phyloP scores from a whole-genome alignment of 129 eudicot genomes.

The Lactuca saligna region DNA sequence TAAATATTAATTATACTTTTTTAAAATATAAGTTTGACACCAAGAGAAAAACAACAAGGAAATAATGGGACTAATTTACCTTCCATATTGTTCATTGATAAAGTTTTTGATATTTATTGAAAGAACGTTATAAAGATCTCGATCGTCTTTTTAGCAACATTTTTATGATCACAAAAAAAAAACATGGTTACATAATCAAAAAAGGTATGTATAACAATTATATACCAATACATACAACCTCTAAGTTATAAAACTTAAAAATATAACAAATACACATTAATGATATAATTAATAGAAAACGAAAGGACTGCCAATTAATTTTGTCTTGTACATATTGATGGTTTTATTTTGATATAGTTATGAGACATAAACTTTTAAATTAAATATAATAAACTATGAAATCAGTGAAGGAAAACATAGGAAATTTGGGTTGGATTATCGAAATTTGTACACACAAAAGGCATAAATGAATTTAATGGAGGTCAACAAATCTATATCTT shows the following conservation, averaged over 20 bases:
- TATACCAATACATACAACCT: no score
- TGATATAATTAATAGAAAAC: constrained; percentile 13
- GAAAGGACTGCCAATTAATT: constrained; percentile 19
- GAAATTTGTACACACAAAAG: constrained; percentile 25
- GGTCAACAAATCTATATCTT: constrained; percentile 37
- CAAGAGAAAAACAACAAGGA: background rate
- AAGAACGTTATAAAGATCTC: no score
- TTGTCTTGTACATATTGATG: constrained; percentile 14
- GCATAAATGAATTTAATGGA: constrained; percentile 29
- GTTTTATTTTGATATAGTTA: constrained; percentile 9
- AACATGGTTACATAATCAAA: no score
- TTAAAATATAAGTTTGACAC: background rate
- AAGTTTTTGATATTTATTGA: no score
- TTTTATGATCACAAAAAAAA: no score
- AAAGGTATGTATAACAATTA: no score
- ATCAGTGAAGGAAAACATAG: constrained; percentile 24
- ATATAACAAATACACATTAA: background rate
- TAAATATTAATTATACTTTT: background rate
- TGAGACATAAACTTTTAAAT: constrained; percentile 8
- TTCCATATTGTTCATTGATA: background rate
- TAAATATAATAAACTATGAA: constrained; percentile 10
- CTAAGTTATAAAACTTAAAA: background rate
- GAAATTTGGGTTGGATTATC: constrained; percentile 25
- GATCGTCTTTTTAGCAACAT: no score
- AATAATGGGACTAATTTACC: background rate